Conservation (phyloP, 805 yeast species). For the Lachancea meyersii region DNA sequence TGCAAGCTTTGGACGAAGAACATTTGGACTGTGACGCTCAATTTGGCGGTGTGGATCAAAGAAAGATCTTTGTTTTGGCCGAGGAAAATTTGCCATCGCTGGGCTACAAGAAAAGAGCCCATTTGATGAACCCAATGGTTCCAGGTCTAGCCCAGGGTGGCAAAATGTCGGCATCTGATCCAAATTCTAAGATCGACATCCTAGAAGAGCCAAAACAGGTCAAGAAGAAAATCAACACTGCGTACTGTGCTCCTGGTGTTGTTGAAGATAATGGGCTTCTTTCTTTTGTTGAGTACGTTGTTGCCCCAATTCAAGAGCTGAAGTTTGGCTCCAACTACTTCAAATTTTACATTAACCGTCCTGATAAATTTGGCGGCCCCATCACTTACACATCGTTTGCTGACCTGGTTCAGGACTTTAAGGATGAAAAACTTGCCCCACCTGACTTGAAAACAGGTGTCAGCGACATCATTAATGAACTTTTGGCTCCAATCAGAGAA, state of each 20-base stretch:
- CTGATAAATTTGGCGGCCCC: constrained; percentile 96
- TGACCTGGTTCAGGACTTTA: constrained; percentile 65
- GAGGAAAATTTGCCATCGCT: constrained; percentile 83
- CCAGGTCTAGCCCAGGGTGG: constrained; percentile 97
- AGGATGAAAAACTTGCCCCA: constrained; percentile 71
- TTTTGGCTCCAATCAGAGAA: constrained; percentile 79
- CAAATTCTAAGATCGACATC: constrained; percentile 92
- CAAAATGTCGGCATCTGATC: constrained; percentile 98
- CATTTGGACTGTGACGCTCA: constrained; percentile 84
- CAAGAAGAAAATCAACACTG: constrained; percentile 84
- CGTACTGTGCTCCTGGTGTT: constrained; percentile 93
- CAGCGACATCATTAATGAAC: constrained; percentile 70
- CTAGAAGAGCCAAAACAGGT: constrained; percentile 84
- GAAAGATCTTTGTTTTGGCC: constrained; percentile 94
- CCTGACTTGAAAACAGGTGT: constrained; percentile 93
- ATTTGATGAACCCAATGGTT: constrained; percentile 97
- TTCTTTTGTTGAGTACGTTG: constrained; percentile 76
- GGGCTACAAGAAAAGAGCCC: constrained; percentile 97
- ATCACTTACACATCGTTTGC: constrained; percentile 63
- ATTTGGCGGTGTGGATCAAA: constrained; percentile 98
- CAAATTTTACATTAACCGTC: constrained; percentile 73
- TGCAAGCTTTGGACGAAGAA: constrained; percentile 98
- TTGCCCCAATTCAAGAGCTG: constrained; percentile 80
- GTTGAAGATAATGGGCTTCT: constrained; percentile 87
- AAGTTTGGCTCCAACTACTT: constrained; percentile 54